phyloP scores from a whole-genome alignment of 1,139 yeast species.

The Kodamaea sp. region DNA sequence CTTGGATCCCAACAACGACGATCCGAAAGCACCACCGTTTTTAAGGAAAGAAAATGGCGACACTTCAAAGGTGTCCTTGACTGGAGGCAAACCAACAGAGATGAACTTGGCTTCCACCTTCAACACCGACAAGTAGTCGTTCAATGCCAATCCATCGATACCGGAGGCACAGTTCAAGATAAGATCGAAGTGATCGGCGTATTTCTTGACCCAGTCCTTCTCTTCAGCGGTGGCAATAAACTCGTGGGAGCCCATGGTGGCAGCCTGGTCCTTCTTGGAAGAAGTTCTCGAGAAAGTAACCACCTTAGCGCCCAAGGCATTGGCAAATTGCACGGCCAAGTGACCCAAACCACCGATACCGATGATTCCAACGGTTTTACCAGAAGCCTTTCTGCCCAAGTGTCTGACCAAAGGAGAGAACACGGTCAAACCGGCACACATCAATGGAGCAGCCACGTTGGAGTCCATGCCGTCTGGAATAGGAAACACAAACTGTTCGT shows the following conservation, averaged over 20 bases:
- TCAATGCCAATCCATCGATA: constrained; percentile 28
- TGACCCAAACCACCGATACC: constrained; percentile 52
- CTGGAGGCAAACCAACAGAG: constrained; percentile 28
- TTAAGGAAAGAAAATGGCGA: constrained; percentile 46
- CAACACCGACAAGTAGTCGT: constrained; percentile 23
- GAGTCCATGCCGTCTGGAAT: constrained; percentile 55
- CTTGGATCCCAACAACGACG: constrained; percentile 52
- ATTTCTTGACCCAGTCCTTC: constrained; percentile 31
- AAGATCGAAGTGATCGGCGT: constrained; percentile 43
- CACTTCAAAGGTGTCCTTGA: constrained; percentile 33
- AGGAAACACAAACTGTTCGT: constrained; percentile 53
- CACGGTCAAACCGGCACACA: constrained; percentile 70
- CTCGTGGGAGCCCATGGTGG: constrained; percentile 39
- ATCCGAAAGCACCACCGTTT: constrained; percentile 45
- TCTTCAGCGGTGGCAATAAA: constrained; percentile 43
- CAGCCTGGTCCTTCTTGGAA: constrained; percentile 38
- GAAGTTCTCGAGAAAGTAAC: constrained; percentile 41
- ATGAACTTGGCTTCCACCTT: constrained; percentile 26
- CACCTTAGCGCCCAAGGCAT: constrained; percentile 44
- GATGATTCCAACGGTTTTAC: constrained; percentile 48
- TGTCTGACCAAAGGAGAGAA: constrained; percentile 53
- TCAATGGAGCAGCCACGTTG: constrained; percentile 58
- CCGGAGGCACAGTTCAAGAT: constrained; percentile 51
- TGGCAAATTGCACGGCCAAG: constrained; percentile 43
- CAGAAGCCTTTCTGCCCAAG: constrained; percentile 28